phyloP scores from a whole-genome alignment of 2,329 filamentous ascomycete genomes.

The Aspergillus costaricaensis region DNA sequence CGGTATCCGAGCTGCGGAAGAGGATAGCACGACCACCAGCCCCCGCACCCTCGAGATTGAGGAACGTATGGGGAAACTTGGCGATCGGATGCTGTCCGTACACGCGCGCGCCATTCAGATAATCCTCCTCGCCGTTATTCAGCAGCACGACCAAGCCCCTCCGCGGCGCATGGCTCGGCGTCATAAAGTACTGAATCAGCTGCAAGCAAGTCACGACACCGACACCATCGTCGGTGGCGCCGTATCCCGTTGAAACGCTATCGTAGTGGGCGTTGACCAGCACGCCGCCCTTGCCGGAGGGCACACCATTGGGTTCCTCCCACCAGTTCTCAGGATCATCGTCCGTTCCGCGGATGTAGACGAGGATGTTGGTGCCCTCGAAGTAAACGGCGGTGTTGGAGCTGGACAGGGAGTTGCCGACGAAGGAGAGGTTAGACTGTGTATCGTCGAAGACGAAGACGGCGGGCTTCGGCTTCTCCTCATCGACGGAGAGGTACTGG shows the following conservation, averaged over 20 bases:
- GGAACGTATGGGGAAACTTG: slow-evolving; percentile 78
- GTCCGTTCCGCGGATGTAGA: slow-evolving; percentile 82
- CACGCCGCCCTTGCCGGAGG: slow-evolving; percentile 67
- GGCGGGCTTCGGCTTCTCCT: slow-evolving; percentile 33
- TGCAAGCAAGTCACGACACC: slow-evolving; percentile 86
- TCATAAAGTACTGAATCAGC: slow-evolving; percentile 82
- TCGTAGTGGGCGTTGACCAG: slow-evolving; percentile 96
- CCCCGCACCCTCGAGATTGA: slow-evolving; percentile 93
- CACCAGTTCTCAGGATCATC: slow-evolving; percentile 76
- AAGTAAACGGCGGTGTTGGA: slow-evolving; percentile 68
- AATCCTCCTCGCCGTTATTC: slow-evolving; percentile 97
- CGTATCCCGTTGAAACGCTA: slow-evolving; percentile 86
- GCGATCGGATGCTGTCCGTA: slow-evolving; percentile 82
- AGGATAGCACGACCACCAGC: slow-evolving; percentile 85
- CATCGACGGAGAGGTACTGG: slow-evolving; percentile 19
- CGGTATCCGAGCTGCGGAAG: slow-evolving; percentile 83
- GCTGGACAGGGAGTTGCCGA: slow-evolving; percentile 46
- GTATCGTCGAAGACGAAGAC: slow-evolving; percentile 75
- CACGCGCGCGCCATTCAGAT: slow-evolving; percentile 79
- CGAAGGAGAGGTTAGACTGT: slow-evolving; percentile 74
- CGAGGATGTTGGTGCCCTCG: slow-evolving; percentile 87
- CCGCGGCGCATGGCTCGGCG: slow-evolving; percentile 68
- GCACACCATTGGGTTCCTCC: slow-evolving; percentile 54
- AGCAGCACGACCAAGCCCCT: slow-evolving; percentile 80
- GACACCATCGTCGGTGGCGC: slow-evolving; percentile 91